Evolutionary conservation across 225 moss, liverwort and hornwort genomes (phyloP), one percentile per base, ranked within the genome.

Genomic region (Physcomitrellopsis africana): DNA sequence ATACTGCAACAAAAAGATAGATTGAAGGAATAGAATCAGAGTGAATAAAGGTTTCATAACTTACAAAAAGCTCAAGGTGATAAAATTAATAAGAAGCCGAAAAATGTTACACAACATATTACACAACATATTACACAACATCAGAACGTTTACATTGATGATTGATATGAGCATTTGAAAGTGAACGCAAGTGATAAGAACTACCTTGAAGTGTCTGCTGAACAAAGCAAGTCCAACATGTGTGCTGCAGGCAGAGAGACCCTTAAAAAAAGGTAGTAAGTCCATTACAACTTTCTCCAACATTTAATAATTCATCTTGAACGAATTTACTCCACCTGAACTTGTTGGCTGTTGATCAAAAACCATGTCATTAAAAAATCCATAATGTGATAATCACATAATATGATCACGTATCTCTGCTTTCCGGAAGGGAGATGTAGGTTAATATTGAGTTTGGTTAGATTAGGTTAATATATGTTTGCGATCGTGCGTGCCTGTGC

Each of bases 191-290:
- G 63, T 47, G 67, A 62, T 32, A 26, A 75, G 51, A 64, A 78
- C 11, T 81, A 84, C 81, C 84, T 84, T 78, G 0, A 58, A 27
- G 78, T 62, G 63, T 65, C 53, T 58, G 63, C 78, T 32, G 81
- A 62, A 43, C 48, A 58, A 68, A 78, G 45, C 55, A 69, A 77
- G 70, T 54, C 76, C 68, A 22, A 26, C 44, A 41, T 63, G 69
- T 64, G 73, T 72, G 63, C 26, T 59, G 75, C 75, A 75, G 75
- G 72, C 74, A 65, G 65, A 67, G 27, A 76, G 75, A 58, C 8
- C 59, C 52, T 66, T 67, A 72, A 27, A 19, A 37, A 53, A 72
- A 60, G 51, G 72, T 67, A 72, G 60, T 60, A 67, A 51, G 51
- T 67, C 52, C 67, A 44, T 51, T 66, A 51, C 60, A 51, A 44